Evolutionary conservation across 768 basidiomycete genomes (phyloP).

Genomic region (Rhodotorula taiwanensis): DNA sequence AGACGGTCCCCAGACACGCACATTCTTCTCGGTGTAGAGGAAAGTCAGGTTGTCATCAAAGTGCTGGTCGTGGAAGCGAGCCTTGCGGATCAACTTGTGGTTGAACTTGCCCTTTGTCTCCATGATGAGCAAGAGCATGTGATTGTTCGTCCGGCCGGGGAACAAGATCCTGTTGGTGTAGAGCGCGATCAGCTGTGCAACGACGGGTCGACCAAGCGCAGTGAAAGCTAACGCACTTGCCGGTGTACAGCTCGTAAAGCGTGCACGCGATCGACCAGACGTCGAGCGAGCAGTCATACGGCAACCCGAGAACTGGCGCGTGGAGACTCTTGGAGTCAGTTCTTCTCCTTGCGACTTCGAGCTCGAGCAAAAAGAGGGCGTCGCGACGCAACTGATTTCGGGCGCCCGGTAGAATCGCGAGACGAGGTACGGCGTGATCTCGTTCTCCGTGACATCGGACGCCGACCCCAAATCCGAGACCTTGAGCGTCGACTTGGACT

Average conservation of each 20-base stretch:
- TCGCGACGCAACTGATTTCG: slow-evolving; percentile 78
- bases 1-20: slow-evolving; percentile 48
- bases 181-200: no score
- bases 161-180: slow-evolving; percentile 97
- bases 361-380: slow-evolving; percentile 6
- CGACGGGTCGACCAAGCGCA: not conserved
- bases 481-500: slow-evolving; percentile 85
- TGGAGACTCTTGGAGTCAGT: no score
- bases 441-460: slow-evolving; percentile 86
- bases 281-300: slow-evolving; percentile 88
- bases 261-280: slow-evolving; percentile 98
- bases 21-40: slow-evolving; percentile 70
- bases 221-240: slow-evolving; percentile 19
- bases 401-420: slow-evolving; percentile 96
- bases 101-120: slow-evolving; percentile 92
- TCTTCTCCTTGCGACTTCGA: no score
- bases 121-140: slow-evolving; percentile 97
- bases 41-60: slow-evolving; percentile 92
- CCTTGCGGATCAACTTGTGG: slow-evolving; percentile 86
- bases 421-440: slow-evolving; percentile 96
- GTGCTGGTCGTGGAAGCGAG: slow-evolving; percentile 80
- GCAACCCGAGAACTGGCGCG: slow-evolving; percentile 90
- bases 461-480: slow-evolving; percentile 97
- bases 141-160: slow-evolving; percentile 92
- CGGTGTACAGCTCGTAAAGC: slow-evolving; percentile 64